Conservation (phyloP, 1,284 basidiomycete species). For the Anthracocystis walkeri region DNA sequence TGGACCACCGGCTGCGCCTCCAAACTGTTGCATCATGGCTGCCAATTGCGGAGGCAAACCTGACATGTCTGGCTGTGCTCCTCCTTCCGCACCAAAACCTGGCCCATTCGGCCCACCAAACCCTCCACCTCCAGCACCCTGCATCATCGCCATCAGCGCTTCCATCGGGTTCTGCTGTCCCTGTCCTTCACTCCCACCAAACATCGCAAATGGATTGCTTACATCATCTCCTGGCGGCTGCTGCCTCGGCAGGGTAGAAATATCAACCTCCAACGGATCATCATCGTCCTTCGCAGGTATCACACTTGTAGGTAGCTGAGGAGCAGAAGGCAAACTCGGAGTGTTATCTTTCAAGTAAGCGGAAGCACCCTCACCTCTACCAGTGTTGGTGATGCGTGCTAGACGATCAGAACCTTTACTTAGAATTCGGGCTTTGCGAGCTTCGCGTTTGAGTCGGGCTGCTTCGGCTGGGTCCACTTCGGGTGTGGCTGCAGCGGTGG, state of each 20-base stretch:
- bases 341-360: constrained; percentile 55
- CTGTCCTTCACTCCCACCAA: constrained; percentile 11
- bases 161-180: constrained; percentile 39
- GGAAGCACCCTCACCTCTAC: constrained; percentile 62
- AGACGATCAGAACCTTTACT: constrained; percentile 64
- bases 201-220: constrained; percentile 41
- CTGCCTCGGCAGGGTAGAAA: constrained; percentile 28
- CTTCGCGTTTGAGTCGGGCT: constrained; percentile 64
- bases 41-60: constrained; percentile 47
- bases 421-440: constrained; percentile 66
- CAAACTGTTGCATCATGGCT: constrained; percentile 57
- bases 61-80: constrained; percentile 35
- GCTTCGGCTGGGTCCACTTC: constrained; percentile 54
- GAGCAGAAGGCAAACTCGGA: constrained; percentile 15
- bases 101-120: constrained; percentile 15
- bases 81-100: constrained; percentile 6
- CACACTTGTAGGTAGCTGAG: not conserved
- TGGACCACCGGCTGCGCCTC: constrained; percentile 18
- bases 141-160: constrained; percentile 54
- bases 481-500: constrained; percentile 6
- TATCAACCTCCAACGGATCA: constrained; percentile 60
- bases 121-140: constrained; percentile 36
- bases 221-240: constrained; percentile 25
- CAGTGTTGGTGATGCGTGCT: constrained; percentile 66
- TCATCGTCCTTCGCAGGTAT: constrained; percentile 39